A percentile compares a stretch with the other conserved stretches of the same genome.
Conservation (phyloP, 2,329 filamentous ascomycete genomes). For the Lachnellula hyalina region DNA sequence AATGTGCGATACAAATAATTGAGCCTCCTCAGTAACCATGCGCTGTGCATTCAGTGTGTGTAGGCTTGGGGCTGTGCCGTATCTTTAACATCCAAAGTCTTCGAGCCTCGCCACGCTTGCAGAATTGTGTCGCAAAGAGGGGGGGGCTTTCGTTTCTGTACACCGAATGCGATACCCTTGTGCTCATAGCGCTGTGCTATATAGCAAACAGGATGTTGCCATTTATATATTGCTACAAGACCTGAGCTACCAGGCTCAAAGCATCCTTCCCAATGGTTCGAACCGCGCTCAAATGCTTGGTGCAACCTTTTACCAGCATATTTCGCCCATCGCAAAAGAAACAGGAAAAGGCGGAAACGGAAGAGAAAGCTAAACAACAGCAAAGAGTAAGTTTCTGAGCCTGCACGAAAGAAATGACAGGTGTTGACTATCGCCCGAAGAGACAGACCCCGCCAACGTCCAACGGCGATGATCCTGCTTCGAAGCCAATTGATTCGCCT, state of each 20-base stretch:
- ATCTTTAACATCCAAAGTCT: background rate
- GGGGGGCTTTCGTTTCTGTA: background rate
- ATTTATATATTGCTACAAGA: background rate
- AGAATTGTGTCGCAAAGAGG: background rate
- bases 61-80: background rate
- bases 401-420: background rate
- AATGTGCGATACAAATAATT: background rate
- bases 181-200: background rate
- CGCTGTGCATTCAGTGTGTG: background rate
- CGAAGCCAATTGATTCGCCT: background rate
- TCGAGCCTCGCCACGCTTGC: constrained; percentile 1
- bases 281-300: background rate
- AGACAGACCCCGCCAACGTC: background rate
- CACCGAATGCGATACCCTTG: background rate
- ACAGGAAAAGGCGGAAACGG: background rate
- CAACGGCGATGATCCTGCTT: background rate
- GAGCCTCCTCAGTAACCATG: background rate
- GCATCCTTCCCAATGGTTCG: background rate
- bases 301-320: background rate
- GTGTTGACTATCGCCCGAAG: background rate
- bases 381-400: background rate
- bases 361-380: background rate
- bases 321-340: background rate
- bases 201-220: constrained; percentile 2
- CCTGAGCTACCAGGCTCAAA: background rate